These are phyloP conservation scores for Penicillium frequentans DNA, from an alignment of 2,329 filamentous ascomycete species.

Conservation along the genomic window DNA sequence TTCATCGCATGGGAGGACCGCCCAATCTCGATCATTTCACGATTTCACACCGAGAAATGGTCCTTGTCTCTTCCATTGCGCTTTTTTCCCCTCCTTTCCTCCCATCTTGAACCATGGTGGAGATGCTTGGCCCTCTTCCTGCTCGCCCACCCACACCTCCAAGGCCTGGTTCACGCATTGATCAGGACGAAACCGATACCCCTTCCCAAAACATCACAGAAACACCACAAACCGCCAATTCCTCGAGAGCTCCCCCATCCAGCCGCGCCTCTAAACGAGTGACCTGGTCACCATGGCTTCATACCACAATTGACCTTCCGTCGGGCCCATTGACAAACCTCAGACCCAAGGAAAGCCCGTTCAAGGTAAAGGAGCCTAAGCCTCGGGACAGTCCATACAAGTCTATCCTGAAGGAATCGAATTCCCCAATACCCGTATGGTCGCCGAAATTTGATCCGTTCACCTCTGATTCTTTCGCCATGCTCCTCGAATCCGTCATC, in stretches of 20 bases:
- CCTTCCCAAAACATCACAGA: slow-evolving; percentile 41
- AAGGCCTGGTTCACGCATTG: slow-evolving; percentile 38
- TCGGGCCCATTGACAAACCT: slow-evolving; percentile 28
- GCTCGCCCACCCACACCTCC: slow-evolving; percentile 59
- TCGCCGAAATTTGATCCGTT: slow-evolving; percentile 47
- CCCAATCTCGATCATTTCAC: background rate
- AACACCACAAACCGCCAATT: slow-evolving; percentile 43
- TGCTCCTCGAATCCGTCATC: slow-evolving; percentile 82
- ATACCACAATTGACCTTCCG: slow-evolving; percentile 51
- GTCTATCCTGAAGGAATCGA: slow-evolving; percentile 76
- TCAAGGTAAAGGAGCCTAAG: slow-evolving; percentile 17
- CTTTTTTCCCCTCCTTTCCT: slow-evolving; percentile 15
- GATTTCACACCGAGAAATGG: slow-evolving; percentile 26
- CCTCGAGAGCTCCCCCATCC: slow-evolving; percentile 34
- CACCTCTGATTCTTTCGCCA: slow-evolving; percentile 62
- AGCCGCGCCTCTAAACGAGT: slow-evolving; percentile 57
- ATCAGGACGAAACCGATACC: slow-evolving; percentile 41
- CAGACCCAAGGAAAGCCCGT: slow-evolving; percentile 19
- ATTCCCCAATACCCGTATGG: slow-evolving; percentile 43
- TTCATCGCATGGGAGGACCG: background rate
- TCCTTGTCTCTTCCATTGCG: slow-evolving; percentile 18
- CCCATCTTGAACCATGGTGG: slow-evolving; percentile 40
- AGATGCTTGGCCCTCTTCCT: slow-evolving; percentile 49
- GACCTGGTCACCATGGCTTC: slow-evolving; percentile 60
- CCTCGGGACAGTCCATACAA: slow-evolving; percentile 54